A percentile compares a stretch with the other conserved stretches of the same genome.
Evolutionary conservation across 805 yeast genomes (phyloP).

Genomic region (Cyberlindnera maritima): DNA sequence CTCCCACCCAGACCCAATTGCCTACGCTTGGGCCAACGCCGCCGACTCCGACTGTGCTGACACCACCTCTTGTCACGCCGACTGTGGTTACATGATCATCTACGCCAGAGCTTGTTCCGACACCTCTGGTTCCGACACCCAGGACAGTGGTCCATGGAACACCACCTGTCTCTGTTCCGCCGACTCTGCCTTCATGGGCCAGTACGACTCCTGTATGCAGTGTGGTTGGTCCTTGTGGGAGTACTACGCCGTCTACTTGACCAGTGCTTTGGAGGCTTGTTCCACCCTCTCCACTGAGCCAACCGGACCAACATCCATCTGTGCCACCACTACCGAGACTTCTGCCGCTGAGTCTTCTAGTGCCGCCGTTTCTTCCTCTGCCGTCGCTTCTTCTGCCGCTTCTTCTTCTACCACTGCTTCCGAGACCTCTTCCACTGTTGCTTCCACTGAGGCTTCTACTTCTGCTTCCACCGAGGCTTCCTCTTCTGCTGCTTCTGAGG

Average conservation of each 20-base stretch:
- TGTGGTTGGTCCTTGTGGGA: conserved; percentile 40
- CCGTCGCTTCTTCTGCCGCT: conserved; percentile 9
- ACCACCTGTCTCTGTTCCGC: conserved; percentile 26
- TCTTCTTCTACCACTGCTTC: conserved; percentile 13
- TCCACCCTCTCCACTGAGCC: conserved; percentile 27
- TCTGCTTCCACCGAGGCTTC: conserved; percentile 4
- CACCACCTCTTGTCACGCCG: conserved; percentile 32
- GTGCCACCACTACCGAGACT: conserved; percentile 18
- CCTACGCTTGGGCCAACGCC: conserved; percentile 22
- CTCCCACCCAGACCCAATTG: conserved; percentile 23
- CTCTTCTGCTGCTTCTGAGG: conserved; percentile 5
- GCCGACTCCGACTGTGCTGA: conserved; percentile 26
- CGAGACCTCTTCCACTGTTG: neutral
- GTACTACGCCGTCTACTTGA: conserved; percentile 31
- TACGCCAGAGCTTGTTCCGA: conserved; percentile 26
- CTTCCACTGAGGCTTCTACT: neutral
- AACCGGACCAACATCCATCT: conserved; percentile 21
- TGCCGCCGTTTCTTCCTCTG: neutral
- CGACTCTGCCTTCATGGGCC: conserved; percentile 19
- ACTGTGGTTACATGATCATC: conserved; percentile 34
- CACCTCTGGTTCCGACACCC: conserved; percentile 28
- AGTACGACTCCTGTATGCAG: conserved; percentile 31
- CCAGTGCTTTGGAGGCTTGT: conserved; percentile 30
- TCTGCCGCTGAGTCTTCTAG: neutral
- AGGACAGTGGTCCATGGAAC: conserved; percentile 24